A percentile compares a stretch with the other conserved stretches of the same genome.
Conservation (phyloP, 257 asterid species). For the Solanum tarapatanum region DNA sequence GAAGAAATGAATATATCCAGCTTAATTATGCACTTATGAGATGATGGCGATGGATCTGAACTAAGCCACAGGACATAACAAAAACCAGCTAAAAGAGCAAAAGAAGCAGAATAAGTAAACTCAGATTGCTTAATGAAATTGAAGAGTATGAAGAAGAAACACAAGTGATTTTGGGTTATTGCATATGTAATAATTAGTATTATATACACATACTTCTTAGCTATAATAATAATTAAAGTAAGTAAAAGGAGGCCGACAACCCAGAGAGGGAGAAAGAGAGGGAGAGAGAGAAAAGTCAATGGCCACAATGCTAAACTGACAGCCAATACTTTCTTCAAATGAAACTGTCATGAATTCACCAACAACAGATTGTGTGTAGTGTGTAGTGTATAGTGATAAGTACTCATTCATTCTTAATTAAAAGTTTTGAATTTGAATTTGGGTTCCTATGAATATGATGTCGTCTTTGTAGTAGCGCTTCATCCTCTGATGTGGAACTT, state of each 20-base stretch:
- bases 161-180: background rate
- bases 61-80: background rate
- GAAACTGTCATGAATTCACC: background rate
- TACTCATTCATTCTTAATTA: too few species aligned
- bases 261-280: background rate
- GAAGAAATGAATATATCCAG: slow-evolving; percentile 10
- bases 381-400: too few species aligned
- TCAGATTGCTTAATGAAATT: background rate
- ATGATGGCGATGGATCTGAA: background rate
- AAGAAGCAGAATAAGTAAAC: background rate
- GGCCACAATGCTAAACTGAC: slow-evolving; percentile 4
- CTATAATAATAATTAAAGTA: background rate
- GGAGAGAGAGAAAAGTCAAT: slow-evolving; percentile 6
- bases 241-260: background rate
- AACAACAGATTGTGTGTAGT: too few species aligned
- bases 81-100: too few species aligned
- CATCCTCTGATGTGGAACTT: too few species aligned
- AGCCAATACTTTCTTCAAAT: background rate
- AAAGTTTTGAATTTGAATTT: too few species aligned
- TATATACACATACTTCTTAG: background rate
- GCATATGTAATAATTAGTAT: background rate
- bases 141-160: background rate
- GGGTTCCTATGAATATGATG: too few species aligned
- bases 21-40: background rate
- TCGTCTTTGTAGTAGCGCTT: too few species aligned